Conservation (phyloP, 179 eudicot genomes). For the Patellifolia procumbens region DNA sequence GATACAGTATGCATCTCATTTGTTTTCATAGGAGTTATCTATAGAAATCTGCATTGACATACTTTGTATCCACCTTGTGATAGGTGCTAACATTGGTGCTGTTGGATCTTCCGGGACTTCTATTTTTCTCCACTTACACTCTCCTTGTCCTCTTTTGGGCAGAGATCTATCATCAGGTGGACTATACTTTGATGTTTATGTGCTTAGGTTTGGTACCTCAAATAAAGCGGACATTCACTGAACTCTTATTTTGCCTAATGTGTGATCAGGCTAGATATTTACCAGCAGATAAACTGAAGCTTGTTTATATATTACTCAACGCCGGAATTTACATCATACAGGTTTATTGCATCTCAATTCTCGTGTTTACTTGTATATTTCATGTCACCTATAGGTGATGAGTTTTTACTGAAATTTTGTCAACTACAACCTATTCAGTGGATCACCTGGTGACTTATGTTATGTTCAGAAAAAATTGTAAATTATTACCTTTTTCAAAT, state of each 20-base stretch:
- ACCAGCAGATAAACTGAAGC: slow-evolving; percentile 78
- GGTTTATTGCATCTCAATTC: slow-evolving; percentile 45
- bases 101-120: slow-evolving; percentile 84
- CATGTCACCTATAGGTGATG: neutral
- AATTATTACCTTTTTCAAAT: too few species aligned
- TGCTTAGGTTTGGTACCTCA: slow-evolving; percentile 3
- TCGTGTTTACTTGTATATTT: neutral
- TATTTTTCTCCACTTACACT: slow-evolving; percentile 90
- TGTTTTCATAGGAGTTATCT: neutral
- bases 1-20: neutral
- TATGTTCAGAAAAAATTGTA: too few species aligned
- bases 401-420: neutral
- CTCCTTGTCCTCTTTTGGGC: slow-evolving; percentile 99
- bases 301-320: slow-evolving; percentile 55
- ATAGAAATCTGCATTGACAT: neutral
- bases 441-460: too few species aligned
- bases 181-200: slow-evolving; percentile 8
- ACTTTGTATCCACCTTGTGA: slow-evolving; percentile 12
- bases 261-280: slow-evolving; percentile 74
- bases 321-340: slow-evolving; percentile 71
- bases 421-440: too few species aligned
- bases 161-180: slow-evolving; percentile 89
- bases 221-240: neutral
- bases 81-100: slow-evolving; percentile 66
- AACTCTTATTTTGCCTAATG: slow-evolving; percentile 7